Conservation (phyloP, 257 asterid genomes). For the Perilla frutescens region DNA sequence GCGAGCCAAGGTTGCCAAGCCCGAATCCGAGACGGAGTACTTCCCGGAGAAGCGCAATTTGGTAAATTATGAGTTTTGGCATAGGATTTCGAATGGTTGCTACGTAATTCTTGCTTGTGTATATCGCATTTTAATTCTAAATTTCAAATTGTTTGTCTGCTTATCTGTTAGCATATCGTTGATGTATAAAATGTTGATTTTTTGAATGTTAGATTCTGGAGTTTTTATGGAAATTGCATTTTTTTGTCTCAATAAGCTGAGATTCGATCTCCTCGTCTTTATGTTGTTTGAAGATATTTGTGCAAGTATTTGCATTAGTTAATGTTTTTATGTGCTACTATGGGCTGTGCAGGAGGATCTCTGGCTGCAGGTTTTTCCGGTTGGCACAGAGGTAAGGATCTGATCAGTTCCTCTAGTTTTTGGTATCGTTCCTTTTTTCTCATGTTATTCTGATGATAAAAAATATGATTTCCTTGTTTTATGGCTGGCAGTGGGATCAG, state of each 20-base stretch:
- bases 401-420: not conserved
- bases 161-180: not conserved
- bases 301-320: not conserved
- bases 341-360: conserved; percentile 36
- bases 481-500: conserved; percentile 88
- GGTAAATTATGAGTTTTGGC: conserved; percentile 43
- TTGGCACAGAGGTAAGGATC: conserved; percentile 37
- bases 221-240: not conserved
- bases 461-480: not conserved
- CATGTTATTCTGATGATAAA: not conserved
- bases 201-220: conserved; percentile 3
- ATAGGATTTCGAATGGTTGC: not conserved
- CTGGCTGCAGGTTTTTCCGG: conserved; percentile 39
- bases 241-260: not conserved
- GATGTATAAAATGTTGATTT: not conserved
- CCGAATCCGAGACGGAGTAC: conserved; percentile 64
- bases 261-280: not conserved
- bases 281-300: not conserved
- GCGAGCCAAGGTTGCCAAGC: conserved; percentile 53
- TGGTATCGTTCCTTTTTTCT: not conserved
- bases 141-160: not conserved
- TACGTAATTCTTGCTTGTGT: not conserved
- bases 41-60: conserved; percentile 74
- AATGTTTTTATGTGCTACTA: not conserved
- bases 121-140: not conserved